These are phyloP conservation scores for Microstegium vimineum DNA, from an alignment of 176 grass and related monocot genomes.

Conservation along the genomic window DNA sequence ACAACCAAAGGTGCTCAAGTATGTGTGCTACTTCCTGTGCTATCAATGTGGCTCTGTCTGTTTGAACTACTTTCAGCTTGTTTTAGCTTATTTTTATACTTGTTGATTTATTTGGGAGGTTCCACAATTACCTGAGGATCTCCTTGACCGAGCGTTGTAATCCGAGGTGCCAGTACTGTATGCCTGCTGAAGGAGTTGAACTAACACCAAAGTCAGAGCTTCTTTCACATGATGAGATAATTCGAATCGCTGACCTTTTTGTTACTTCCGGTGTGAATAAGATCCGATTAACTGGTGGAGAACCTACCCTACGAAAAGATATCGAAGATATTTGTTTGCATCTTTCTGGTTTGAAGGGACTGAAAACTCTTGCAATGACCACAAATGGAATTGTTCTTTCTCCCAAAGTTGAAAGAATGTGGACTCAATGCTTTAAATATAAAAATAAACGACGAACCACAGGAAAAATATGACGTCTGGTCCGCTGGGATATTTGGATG, in stretches of 20 bases:
- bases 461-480: neutral
- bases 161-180: constrained; percentile 85
- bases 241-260: constrained; percentile 67
- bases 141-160: constrained; percentile 88
- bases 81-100: no score
- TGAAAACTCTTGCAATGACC: constrained; percentile 90
- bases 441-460: neutral
- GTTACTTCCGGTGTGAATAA: constrained; percentile 81
- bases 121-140: constrained; percentile 80
- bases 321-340: constrained; percentile 84
- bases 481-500: neutral
- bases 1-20: constrained; percentile 11
- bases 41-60: no score
- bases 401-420: constrained; percentile 82
- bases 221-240: constrained; percentile 65
- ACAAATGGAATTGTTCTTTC: constrained; percentile 78
- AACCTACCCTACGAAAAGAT: constrained; percentile 86
- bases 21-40: constrained; percentile 41
- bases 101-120: constrained; percentile 82
- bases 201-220: constrained; percentile 67
- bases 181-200: constrained; percentile 83
- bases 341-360: constrained; percentile 73
- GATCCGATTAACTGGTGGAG: constrained; percentile 84
- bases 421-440: constrained; percentile 89
- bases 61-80: no score